phyloP scores from a whole-genome alignment of 306 rosid genomes.

The Acmispon strigosus region DNA sequence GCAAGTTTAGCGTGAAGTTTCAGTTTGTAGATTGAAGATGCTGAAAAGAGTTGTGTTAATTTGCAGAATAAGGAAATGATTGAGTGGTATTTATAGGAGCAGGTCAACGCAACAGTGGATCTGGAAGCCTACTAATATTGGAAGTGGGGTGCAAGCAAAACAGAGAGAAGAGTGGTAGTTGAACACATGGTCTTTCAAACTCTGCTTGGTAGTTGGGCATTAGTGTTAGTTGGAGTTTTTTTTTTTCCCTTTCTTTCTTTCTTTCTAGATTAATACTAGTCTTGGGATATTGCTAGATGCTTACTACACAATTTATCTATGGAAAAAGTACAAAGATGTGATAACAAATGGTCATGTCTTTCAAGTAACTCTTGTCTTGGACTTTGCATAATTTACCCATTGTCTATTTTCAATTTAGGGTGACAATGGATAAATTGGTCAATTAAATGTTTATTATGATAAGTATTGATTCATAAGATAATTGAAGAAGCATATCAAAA shows the following conservation, averaged over 20 bases:
- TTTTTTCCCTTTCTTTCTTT: too few species aligned
- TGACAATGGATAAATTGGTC: too few species aligned
- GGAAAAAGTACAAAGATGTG: neutral
- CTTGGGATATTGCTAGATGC: neutral
- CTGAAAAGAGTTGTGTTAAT: neutral
- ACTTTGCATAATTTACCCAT: neutral
- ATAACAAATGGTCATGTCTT: neutral
- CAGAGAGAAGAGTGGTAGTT: conserved; percentile 57
- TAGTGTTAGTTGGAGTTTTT: conserved; percentile 28
- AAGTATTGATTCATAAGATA: too few species aligned
- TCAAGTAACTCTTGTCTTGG: neutral
- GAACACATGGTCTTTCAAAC: conserved; percentile 27
- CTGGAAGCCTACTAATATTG: neutral
- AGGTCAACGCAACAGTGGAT: neutral
- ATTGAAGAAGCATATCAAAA: too few species aligned
- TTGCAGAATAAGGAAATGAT: conserved; percentile 20
- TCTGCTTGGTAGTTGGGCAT: conserved; percentile 54
- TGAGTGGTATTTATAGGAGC: conserved; percentile 38
- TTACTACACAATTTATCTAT: neutral
- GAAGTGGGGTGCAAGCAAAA: conserved; percentile 13
- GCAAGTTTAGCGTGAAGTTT: neutral
- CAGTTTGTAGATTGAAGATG: neutral
- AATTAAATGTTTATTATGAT: too few species aligned
- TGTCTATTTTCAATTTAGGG: too few species aligned
- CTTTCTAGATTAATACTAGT: neutral